Evolutionary conservation across 192 early-diverging fungal genomes (phyloP), one percentile per base, ranked within the genome.

Genomic region (Borealophlyctis nickersoniae): DNA sequence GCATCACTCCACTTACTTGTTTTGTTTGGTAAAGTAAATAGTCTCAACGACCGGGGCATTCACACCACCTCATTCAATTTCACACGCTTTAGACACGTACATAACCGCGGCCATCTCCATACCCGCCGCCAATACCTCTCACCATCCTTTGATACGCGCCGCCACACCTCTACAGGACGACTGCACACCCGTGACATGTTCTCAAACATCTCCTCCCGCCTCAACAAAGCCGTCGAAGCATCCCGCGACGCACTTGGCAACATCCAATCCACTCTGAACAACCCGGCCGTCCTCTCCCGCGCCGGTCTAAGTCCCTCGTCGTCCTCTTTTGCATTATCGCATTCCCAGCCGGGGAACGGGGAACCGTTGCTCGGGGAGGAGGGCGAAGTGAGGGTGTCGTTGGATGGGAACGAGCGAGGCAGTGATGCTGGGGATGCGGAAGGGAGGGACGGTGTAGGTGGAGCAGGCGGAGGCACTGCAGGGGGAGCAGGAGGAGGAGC

Each of bases 171-270:
- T n/a, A n/a, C n/a, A n/a, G n/a, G n/a, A n/a, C n/a, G n/a, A 45
- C 39, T 13, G 19, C 39, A 45, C 39, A 19, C 9, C 39, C 7
- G 9, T 19, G 19, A 45, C 39, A 45, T 45, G 39, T 45, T 45
- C 19, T 45, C 39, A 7, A 45, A 45, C 19, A 65, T 65, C 36
- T 57, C 49, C 19, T 39, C 49, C 36, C 60, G 45, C 27, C 51
- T 70, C 48, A 26, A 28, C 28, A 70, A 70, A 58, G 60, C 67
- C 0, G 22, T 70, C 0, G 60, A 19, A 19, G 67, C 67, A 13
- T 70, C 67, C 28, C 67, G 67, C 22, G 67, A 63, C 24, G 67
- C 67, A 16, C 24, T 70, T 27, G 67, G 60, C 34, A 62, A 50
- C 26, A n/a, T 50, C 26, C 67, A 63, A 26, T 56, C 51, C 22